Conservation (phyloP, 2,329 filamentous ascomycete genomes). For the Fusarium pilosicola region DNA sequence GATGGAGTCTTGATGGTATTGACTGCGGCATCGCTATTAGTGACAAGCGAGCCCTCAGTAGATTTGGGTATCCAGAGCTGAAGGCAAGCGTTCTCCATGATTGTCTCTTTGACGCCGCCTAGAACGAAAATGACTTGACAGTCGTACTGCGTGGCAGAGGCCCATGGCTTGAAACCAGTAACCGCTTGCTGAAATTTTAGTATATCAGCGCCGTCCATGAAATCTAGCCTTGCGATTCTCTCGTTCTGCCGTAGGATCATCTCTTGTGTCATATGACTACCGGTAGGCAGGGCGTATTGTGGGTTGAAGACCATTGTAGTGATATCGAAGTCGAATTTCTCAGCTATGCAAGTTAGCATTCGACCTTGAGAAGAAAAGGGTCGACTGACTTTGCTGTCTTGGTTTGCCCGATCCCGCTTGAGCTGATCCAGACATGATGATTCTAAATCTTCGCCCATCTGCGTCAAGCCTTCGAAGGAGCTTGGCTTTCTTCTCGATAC, state of each 20-base stretch:
- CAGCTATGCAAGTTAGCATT: constrained; percentile 33
- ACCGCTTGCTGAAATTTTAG: constrained; percentile 49
- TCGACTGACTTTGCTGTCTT: constrained; percentile 36
- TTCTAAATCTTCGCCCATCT: constrained; percentile 42
- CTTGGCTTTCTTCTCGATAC: constrained; percentile 39
- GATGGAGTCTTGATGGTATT: constrained; percentile 7
- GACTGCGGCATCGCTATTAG: constrained; percentile 38
- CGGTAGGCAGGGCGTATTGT: constrained; percentile 43
- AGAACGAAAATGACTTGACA: constrained; percentile 46
- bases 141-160: constrained; percentile 42
- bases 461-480: constrained; percentile 43
- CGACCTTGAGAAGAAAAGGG: neutral
- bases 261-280: constrained; percentile 33
- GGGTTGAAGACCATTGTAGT: constrained; percentile 43
- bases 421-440: constrained; percentile 41
- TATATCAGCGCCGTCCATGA: constrained; percentile 40
- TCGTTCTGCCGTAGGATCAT: constrained; percentile 47
- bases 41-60: constrained; percentile 43
- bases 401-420: constrained; percentile 31
- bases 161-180: constrained; percentile 48
- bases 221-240: constrained; percentile 45
- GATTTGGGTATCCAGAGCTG: constrained; percentile 49
- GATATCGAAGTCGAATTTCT: constrained; percentile 49
- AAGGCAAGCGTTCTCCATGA: constrained; percentile 45
- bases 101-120: constrained; percentile 32